Evolutionary conservation across 345 rosid species (phyloP).

Genomic region (Leavenworthia alabamica): DNA sequence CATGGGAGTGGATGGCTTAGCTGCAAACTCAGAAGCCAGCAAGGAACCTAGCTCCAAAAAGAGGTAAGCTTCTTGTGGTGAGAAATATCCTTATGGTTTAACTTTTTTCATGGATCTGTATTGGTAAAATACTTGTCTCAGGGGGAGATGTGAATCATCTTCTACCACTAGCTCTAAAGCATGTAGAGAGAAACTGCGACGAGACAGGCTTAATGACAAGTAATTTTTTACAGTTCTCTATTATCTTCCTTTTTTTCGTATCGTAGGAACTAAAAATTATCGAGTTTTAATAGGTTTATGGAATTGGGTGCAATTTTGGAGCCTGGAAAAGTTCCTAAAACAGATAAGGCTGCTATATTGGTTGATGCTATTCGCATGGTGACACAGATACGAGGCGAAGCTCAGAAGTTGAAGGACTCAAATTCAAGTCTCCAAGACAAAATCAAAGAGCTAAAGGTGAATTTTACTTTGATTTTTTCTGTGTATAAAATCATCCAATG

Average conservation of each 20-base stretch:
- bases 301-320: conserved; percentile 75
- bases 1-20: conserved; percentile 52
- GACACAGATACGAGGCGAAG: conserved; percentile 64
- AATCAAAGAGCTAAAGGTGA: conserved; percentile 70
- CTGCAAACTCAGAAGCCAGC: conserved; percentile 58
- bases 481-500: not conserved
- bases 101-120: not conserved
- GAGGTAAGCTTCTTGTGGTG: conserved; percentile 43
- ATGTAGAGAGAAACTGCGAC: conserved; percentile 94
- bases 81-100: not conserved
- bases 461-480: not conserved
- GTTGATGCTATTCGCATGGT: conserved; percentile 78
- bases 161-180: conserved; percentile 82
- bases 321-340: conserved; percentile 88
- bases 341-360: conserved; percentile 85
- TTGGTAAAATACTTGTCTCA: conserved; percentile 24
- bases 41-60: conserved; percentile 77
- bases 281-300: conserved; percentile 49
- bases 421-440: conserved; percentile 80
- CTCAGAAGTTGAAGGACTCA: conserved; percentile 78
- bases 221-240: conserved; percentile 19
- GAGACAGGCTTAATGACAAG: conserved; percentile 95
- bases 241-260: not conserved
- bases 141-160: conserved; percentile 52
- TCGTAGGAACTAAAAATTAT: not conserved